Evolutionary conservation across 2,329 filamentous ascomycete species (phyloP).

Genomic region (Rutstroemia sydowiana): DNA sequence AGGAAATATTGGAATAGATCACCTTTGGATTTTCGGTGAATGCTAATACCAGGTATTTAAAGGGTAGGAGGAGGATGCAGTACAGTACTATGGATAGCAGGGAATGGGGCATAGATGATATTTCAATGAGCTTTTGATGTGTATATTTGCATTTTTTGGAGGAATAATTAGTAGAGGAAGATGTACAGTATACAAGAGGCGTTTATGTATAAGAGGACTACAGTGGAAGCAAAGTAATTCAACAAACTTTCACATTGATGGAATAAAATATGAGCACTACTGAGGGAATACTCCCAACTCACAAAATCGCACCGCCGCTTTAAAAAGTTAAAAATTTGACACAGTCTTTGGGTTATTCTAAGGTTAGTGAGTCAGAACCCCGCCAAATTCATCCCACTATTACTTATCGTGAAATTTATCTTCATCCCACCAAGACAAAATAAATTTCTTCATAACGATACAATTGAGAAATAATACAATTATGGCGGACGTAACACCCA

Average conservation of each 20-base stretch:
- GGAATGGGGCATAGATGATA: too few species aligned
- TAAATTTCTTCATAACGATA: not conserved
- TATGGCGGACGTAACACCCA: slow-evolving; percentile 25
- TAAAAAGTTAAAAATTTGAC: not conserved
- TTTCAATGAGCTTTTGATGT: not conserved
- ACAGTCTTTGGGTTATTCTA: not conserved
- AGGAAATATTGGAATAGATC: not conserved
- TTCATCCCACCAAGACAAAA: not conserved
- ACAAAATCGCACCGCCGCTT: not conserved
- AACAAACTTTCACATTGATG: too few species aligned
- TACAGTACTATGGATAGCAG: too few species aligned
- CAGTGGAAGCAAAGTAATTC: too few species aligned
- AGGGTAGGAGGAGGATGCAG: too few species aligned
- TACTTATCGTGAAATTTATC: not conserved
- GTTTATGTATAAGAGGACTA: too few species aligned
- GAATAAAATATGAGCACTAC: too few species aligned
- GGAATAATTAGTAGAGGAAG: too few species aligned
- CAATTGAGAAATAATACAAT: slow-evolving; percentile 16
- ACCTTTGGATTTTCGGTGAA: too few species aligned
- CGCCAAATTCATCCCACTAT: slow-evolving; percentile 11
- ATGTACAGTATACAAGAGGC: too few species aligned
- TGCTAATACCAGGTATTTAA: not conserved
- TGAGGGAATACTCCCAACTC: too few species aligned
- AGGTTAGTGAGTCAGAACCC: slow-evolving; percentile 13
- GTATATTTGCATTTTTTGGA: not conserved